phyloP scores from a whole-genome alignment of 805 yeast species.

The Saturnispora hagleri region DNA sequence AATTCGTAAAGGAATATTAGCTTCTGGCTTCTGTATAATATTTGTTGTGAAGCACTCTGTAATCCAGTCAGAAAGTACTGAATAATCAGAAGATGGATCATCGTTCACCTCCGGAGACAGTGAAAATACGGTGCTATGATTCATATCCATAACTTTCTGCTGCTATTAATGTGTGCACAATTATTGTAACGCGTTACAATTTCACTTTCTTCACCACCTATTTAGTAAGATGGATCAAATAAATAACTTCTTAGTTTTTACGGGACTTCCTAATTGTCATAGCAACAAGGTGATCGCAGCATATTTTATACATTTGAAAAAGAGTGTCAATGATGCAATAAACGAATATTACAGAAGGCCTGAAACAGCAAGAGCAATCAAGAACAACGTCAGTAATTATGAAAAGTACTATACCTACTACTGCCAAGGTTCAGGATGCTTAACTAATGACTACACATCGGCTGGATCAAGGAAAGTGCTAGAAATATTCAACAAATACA shows the following conservation, averaged over 20 bases:
- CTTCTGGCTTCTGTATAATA: neutral
- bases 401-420: neutral
- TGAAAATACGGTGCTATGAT: neutral
- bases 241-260: neutral
- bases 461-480: slow-evolving; percentile 15
- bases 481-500: slow-evolving; percentile 28
- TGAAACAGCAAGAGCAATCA: neutral
- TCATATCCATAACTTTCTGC: neutral
- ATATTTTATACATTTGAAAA: neutral
- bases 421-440: neutral
- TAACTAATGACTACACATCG: neutral
- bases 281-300: slow-evolving; percentile 1
- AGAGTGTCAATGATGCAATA: slow-evolving; percentile 9
- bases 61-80: slow-evolving; percentile 5
- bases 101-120: neutral
- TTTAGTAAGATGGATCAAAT: slow-evolving; percentile 1
- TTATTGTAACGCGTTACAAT: neutral
- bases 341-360: slow-evolving; percentile 7
- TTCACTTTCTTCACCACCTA: neutral
- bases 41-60: neutral
- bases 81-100: neutral
- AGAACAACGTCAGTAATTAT: neutral
- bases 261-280: neutral
- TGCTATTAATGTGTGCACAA: neutral
- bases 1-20: slow-evolving; percentile 6